Base-by-base conservation (phyloP, 2,329 filamentous ascomycete genomes). In the Xylaria sp. region DNA sequence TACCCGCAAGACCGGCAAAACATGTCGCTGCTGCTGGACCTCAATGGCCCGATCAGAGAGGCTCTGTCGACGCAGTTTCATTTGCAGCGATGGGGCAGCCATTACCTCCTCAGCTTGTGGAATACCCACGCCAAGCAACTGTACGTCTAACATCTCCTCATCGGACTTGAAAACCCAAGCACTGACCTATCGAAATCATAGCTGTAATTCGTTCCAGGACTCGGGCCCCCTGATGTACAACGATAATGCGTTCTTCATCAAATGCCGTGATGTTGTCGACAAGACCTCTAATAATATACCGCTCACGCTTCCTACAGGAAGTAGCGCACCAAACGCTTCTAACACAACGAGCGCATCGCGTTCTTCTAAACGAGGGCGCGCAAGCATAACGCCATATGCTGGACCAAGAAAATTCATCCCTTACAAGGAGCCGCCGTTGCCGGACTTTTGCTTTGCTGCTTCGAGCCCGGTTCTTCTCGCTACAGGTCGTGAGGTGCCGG, bases 141-240 rank as follows among this genome's bases (percentile, higher is more conserved):
- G 74, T 75, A 70, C 39, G 72, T 69, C 30, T 1, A 48, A 32
- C 15, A n/a, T 13, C 15, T 48, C 20, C 34, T 32, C 9, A 2
- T 2, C 1, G 30, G 48, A 64, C 18, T 12, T 58, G 43, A 23
- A 36, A 9, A 28, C 18, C 25, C 4, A 10, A 28, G 20, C 4
- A 43, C 61, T 66, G 36, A 60, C 58, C 10, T 53, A 56, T 36
- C 18, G 2, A 53, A 52, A 41, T n/a, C 5, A 23, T 34, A 76
- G 74, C 10, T 89, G 87, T 79, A 89, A 88, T 74, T 85, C 84
- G 0, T 90, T 89, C 82, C 89, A 89, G 73, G 88, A 90, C 67
- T 79, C 84, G 0, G 88, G 88, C 0, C 86, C 87, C 4, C 81
- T 86, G 7, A 80, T 82, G 69, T 90, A 89, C 71, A 83, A 86